A percentile compares a stretch with the other conserved stretches of the same genome.
Evolutionary conservation across 306 rosid species (phyloP).

Genomic region (Luffa aegyptiaca): DNA sequence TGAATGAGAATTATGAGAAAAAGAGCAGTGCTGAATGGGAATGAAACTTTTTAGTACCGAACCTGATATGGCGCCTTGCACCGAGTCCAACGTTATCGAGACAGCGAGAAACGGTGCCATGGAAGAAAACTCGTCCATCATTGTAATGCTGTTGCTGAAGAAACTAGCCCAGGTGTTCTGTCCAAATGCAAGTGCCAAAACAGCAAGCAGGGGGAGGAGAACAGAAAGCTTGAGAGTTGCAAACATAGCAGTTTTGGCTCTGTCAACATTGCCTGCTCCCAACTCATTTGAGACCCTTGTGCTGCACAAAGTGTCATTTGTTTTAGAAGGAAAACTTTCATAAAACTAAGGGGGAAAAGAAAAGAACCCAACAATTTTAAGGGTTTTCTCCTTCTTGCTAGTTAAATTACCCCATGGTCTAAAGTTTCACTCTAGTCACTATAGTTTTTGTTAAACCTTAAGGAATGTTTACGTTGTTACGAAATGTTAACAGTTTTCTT

Average conservation of each 20-base stretch:
- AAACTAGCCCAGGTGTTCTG: conserved; percentile 43
- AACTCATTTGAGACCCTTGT: conserved; percentile 46
- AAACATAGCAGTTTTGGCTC: conserved; percentile 58
- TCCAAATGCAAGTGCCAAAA: conserved; percentile 42
- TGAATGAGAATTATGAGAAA: background rate
- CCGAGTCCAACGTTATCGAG: conserved; percentile 49
- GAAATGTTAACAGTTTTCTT: too few relatives aligned
- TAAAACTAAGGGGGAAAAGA: background rate
- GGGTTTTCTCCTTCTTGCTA: too few relatives aligned
- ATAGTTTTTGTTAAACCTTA: too few relatives aligned
- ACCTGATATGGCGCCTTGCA: conserved; percentile 85
- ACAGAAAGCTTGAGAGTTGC: conserved; percentile 57
- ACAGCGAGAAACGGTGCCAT: conserved; percentile 47
- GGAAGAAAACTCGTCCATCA: conserved; percentile 50
- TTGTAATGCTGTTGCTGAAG: conserved; percentile 31
- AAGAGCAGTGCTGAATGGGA: background rate
- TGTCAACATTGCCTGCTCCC: conserved; percentile 22
- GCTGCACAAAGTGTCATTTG: conserved; percentile 22
- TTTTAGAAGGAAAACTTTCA: background rate
- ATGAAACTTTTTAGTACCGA: background rate
- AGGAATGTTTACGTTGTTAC: too few relatives aligned
- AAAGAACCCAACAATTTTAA: too few relatives aligned
- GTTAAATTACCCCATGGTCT: too few relatives aligned
- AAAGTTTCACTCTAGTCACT: too few relatives aligned
- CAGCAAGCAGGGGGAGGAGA: conserved; percentile 35